phyloP scores from a whole-genome alignment of 2,329 filamentous ascomycete genomes.

The Scedosporium dehoogii region DNA sequence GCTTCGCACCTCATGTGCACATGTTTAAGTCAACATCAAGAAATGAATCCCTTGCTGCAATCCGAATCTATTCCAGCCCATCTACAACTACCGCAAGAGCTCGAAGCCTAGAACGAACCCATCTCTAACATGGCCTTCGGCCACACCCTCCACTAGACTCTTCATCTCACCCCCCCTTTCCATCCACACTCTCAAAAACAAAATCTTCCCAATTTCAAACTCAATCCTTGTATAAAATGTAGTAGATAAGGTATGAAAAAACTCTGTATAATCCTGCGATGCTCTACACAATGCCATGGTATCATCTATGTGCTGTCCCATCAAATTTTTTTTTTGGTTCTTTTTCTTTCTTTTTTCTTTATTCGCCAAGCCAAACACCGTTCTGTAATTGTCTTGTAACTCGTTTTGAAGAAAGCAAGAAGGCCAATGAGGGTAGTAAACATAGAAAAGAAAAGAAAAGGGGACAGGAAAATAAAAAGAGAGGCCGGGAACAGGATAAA shows the following conservation, averaged over 20 bases:
- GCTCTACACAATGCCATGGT: slow-evolving; percentile 7
- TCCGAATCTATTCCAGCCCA: background rate
- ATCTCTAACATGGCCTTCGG: no score
- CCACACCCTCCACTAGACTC: no score
- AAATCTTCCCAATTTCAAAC: background rate
- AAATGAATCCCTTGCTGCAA: background rate
- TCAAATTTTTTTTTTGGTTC: slow-evolving; percentile 5
- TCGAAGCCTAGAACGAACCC: no score
- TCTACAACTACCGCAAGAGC: no score
- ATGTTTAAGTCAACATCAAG: background rate
- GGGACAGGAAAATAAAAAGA: slow-evolving; percentile 1
- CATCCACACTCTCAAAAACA: background rate
- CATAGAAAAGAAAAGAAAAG: slow-evolving; percentile 8
- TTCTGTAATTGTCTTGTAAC: background rate
- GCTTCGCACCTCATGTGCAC: background rate
- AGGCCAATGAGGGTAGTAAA: slow-evolving; percentile 12
- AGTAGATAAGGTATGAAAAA: background rate
- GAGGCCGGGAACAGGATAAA: no score
- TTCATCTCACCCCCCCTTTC: no score
- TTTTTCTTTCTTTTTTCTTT: slow-evolving; percentile 8
- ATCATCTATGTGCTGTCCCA: slow-evolving; percentile 2
- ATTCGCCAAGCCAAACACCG: background rate
- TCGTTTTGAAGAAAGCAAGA: slow-evolving; percentile 9
- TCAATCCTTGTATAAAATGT: background rate
- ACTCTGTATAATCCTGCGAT: background rate